Conservation (phyloP, 2,329 filamentous ascomycete genomes). For the Hirsutella minnesotensis region DNA sequence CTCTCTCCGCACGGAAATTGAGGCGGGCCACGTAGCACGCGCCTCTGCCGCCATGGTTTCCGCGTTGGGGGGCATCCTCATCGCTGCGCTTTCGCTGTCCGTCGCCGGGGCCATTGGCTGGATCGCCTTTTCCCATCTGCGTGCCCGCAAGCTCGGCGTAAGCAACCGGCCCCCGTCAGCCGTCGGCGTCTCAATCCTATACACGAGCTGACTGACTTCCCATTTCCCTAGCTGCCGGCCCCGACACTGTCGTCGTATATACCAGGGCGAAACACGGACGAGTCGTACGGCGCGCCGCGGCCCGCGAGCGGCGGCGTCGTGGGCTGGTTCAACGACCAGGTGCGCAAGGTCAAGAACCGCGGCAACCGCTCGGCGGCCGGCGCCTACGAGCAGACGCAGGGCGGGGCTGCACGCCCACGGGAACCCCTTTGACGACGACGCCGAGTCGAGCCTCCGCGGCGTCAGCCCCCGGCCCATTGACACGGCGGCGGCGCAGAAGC, state of each 20-base stretch:
- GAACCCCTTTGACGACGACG: constrained; percentile 65
- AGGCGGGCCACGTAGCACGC: too few species aligned
- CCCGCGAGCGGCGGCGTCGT: constrained; percentile 49
- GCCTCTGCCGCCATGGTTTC: constrained; percentile 34
- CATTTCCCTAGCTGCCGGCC: constrained; percentile 52
- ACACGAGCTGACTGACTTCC: too few species aligned
- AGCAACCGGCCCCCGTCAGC: constrained; percentile 16
- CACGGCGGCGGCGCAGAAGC: constrained; percentile 22
- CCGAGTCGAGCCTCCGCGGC: constrained; percentile 53
- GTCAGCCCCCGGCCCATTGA: constrained; percentile 68
- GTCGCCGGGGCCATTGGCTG: constrained; percentile 48
- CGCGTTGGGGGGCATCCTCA: constrained; percentile 55
- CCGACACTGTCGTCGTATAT: constrained; percentile 57
- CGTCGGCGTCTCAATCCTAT: background rate
- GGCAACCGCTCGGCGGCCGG: constrained; percentile 55
- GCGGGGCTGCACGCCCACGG: constrained; percentile 19
- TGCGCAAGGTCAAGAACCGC: constrained; percentile 51
- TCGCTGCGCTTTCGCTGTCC: constrained; percentile 56
- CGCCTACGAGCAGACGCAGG: constrained; percentile 55
- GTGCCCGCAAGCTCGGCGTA: constrained; percentile 60
- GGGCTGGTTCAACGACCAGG: constrained; percentile 61
- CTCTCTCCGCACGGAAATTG: too few species aligned
- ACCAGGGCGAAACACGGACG: constrained; percentile 49
- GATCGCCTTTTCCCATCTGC: constrained; percentile 60
- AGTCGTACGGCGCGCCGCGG: constrained; percentile 37